Percentiles rank a stretch among this genome's conserved stretches.
Conservation (phyloP, 768 basidiomycete species). For the Pleurotus tuber-regium region DNA sequence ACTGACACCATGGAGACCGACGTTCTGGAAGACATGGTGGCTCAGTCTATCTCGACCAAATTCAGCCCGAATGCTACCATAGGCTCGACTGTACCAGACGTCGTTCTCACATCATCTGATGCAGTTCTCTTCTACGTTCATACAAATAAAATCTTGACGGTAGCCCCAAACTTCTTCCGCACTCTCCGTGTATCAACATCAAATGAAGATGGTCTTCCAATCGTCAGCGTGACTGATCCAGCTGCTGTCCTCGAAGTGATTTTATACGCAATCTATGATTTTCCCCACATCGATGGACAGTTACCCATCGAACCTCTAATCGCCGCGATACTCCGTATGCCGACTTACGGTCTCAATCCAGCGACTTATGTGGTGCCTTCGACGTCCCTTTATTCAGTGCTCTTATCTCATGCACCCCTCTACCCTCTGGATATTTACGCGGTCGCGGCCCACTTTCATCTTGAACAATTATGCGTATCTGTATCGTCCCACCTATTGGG, state of each 20-base stretch:
- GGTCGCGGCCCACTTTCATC: slow-evolving; percentile 32
- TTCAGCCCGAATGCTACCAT: slow-evolving; percentile 22
- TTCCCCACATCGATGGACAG: slow-evolving; percentile 48
- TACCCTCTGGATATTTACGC: slow-evolving; percentile 39
- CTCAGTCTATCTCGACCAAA: slow-evolving; percentile 27
- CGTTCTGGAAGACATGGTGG: too few species aligned
- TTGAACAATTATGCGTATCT: slow-evolving; percentile 37
- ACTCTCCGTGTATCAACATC: too few species aligned
- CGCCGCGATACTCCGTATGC: slow-evolving; percentile 38
- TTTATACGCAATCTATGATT: slow-evolving; percentile 50
- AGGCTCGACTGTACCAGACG: slow-evolving; percentile 15
- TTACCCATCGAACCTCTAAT: too few species aligned
- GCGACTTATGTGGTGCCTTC: slow-evolving; percentile 20
- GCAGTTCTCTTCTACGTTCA: slow-evolving; percentile 64
- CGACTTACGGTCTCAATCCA: slow-evolving; percentile 21
- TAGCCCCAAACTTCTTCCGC: slow-evolving; percentile 47
- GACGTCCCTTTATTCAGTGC: slow-evolving; percentile 26
- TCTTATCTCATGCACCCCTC: slow-evolving; percentile 32
- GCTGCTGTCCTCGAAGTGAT: slow-evolving; percentile 46
- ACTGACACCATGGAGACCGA: too few species aligned
- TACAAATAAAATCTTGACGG: slow-evolving; percentile 34
- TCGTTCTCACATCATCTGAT: slow-evolving; percentile 52
- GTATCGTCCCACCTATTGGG: slow-evolving; percentile 37
- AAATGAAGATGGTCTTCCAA: slow-evolving; percentile 15
- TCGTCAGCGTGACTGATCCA: slow-evolving; percentile 37